Conservation (phyloP, 2,329 filamentous ascomycete genomes). For the Volutella citrinella region DNA sequence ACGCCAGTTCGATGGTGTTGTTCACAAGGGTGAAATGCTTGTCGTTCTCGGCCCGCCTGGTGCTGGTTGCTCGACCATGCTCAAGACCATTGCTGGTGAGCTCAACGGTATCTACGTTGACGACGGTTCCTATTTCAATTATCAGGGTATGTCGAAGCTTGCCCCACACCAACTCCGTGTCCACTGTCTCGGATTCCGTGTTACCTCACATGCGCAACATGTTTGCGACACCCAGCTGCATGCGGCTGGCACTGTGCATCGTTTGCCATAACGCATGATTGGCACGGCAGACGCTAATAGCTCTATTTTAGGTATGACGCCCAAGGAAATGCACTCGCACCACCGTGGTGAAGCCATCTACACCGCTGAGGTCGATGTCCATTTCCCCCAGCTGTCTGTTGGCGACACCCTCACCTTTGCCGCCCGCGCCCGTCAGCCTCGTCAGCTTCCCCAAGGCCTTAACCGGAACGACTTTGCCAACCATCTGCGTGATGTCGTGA, state of each 20-base stretch:
- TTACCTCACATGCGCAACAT: no score
- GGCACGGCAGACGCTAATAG: no score
- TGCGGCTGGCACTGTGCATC: no score
- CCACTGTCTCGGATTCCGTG: no score
- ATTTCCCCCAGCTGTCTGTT: conserved; percentile 74
- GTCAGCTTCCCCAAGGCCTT: conserved; percentile 57
- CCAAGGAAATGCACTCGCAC: conserved; percentile 71
- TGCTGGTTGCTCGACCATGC: conserved; percentile 77
- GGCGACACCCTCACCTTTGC: conserved; percentile 79
- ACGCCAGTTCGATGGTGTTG: conserved; percentile 63
- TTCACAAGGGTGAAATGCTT: conserved; percentile 71
- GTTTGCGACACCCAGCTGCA: no score
- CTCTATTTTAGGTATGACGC: conserved; percentile 51
- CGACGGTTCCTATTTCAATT: conserved; percentile 71
- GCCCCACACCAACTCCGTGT: no score
- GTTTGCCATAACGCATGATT: no score
- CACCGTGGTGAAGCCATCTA: conserved; percentile 87
- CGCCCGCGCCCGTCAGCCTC: conserved; percentile 65
- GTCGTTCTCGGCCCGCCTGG: conserved; percentile 71
- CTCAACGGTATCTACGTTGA: conserved; percentile 77
- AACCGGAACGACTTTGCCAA: conserved; percentile 52
- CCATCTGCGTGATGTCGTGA: conserved; percentile 67
- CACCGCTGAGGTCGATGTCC: conserved; percentile 79
- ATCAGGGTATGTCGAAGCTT: conserved; percentile 61
- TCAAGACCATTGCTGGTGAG: conserved; percentile 82